Conservation (phyloP, 345 rosid species). For the Salix dunnii region DNA sequence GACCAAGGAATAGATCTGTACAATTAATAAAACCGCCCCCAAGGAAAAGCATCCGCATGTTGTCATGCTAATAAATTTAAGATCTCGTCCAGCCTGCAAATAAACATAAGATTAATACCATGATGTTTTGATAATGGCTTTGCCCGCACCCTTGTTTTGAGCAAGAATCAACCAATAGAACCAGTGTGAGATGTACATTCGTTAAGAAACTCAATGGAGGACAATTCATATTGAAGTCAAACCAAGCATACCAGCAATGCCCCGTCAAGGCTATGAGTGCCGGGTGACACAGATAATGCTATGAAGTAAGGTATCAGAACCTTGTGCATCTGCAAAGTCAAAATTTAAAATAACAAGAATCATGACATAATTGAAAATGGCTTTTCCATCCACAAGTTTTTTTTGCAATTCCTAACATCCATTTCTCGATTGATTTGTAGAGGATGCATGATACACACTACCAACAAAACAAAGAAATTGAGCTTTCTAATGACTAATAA, state of each 20-base stretch:
- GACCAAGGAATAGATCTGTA: slow-evolving; percentile 23
- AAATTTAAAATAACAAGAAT: background rate
- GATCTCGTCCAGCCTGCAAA: slow-evolving; percentile 82
- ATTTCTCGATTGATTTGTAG: background rate
- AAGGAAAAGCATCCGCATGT: slow-evolving; percentile 64
- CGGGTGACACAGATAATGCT: slow-evolving; percentile 40
- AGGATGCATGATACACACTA: background rate
- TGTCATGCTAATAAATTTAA: slow-evolving; percentile 61
- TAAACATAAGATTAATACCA: slow-evolving; percentile 1
- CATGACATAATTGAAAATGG: background rate
- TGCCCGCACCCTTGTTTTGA: background rate
- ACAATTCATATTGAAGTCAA: background rate
- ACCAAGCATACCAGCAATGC: slow-evolving; percentile 42
- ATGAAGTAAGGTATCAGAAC: slow-evolving; percentile 41
- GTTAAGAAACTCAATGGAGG: background rate
- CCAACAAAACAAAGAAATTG: background rate
- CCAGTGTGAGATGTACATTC: background rate
- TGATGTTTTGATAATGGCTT: background rate
- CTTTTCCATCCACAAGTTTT: background rate
- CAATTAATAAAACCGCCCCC: slow-evolving; percentile 54
- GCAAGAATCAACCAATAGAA: background rate
- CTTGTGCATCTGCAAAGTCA: slow-evolving; percentile 43
- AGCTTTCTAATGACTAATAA: background rate
- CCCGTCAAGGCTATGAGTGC: slow-evolving; percentile 53
- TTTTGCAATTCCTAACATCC: background rate